phyloP scores from a whole-genome alignment of 2,329 filamentous ascomycete species.

The Beauveria medogensis region DNA sequence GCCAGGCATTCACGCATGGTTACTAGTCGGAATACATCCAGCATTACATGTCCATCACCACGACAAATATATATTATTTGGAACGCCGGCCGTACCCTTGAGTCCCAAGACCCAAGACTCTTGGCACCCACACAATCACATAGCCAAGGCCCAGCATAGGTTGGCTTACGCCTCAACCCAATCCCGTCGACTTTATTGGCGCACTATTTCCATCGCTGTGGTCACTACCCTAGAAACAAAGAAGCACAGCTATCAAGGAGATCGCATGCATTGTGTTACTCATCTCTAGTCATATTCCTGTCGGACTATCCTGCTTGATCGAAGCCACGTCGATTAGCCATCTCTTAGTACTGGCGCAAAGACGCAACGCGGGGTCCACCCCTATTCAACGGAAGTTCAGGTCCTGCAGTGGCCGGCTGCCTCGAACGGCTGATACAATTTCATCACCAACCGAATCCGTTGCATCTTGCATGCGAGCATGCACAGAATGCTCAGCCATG shows the following conservation, averaged over 20 bases:
- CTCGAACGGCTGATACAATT: no score
- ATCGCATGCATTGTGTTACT: not conserved
- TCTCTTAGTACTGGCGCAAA: no score
- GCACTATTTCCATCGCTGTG: not conserved
- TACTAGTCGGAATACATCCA: not conserved
- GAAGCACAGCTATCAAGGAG: not conserved
- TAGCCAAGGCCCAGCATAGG: no score
- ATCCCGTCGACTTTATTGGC: not conserved
- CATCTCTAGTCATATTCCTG: not conserved
- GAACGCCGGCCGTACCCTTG: not conserved
- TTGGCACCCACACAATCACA: not conserved
- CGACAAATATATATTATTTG: not conserved
- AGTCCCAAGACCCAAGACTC: not conserved
- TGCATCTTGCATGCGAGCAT: not conserved
- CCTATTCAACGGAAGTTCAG: no score
- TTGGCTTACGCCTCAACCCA: not conserved
- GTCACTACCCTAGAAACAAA: no score
- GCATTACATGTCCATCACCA: not conserved
- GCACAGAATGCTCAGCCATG: not conserved
- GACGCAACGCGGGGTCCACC: no score
- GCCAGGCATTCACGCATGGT: conserved; percentile 3
- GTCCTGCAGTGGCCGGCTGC: no score
- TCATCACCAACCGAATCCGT: no score
- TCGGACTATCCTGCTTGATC: not conserved
- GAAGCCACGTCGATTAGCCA: no score